Conservation (phyloP, 2,329 filamentous ascomycete species). For the Colletotrichum neosansevieriae region DNA sequence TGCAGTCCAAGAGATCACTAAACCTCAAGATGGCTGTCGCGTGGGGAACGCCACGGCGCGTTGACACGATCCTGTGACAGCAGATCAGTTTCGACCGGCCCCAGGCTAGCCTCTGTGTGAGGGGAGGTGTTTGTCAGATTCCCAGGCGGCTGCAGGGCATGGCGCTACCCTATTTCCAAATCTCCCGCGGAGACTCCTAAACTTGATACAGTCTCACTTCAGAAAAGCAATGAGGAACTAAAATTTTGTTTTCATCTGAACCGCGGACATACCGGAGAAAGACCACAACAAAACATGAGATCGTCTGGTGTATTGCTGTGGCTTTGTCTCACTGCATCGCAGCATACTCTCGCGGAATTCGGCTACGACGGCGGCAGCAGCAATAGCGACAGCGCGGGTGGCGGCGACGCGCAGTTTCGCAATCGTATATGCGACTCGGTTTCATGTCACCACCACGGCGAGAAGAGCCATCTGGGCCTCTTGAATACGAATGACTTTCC, state of each 20-base stretch:
- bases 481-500: neutral
- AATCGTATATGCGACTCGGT: slow-evolving; percentile 17
- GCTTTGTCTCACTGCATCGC: slow-evolving; percentile 22
- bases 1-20: neutral
- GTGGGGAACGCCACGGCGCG: slow-evolving; percentile 18
- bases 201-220: neutral
- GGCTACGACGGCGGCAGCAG: slow-evolving; percentile 13
- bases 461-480: neutral
- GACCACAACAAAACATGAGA: slow-evolving; percentile 14
- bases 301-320: slow-evolving; percentile 25
- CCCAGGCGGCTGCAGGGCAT: neutral
- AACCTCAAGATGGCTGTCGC: slow-evolving; percentile 11
- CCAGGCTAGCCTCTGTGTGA: neutral
- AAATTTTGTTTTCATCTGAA: slow-evolving; percentile 12
- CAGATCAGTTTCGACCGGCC: slow-evolving; percentile 35
- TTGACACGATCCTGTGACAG: slow-evolving; percentile 38
- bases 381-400: no score
- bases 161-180: no score
- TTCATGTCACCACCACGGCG: neutral
- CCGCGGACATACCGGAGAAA: slow-evolving; percentile 1
- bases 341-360: neutral
- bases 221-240: slow-evolving; percentile 17
- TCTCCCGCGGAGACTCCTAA: no score
- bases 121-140: neutral
- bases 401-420: slow-evolving; percentile 2